Evolutionary conservation across 768 basidiomycete genomes (phyloP).

Genomic region (Dioszegia aurantiaca): DNA sequence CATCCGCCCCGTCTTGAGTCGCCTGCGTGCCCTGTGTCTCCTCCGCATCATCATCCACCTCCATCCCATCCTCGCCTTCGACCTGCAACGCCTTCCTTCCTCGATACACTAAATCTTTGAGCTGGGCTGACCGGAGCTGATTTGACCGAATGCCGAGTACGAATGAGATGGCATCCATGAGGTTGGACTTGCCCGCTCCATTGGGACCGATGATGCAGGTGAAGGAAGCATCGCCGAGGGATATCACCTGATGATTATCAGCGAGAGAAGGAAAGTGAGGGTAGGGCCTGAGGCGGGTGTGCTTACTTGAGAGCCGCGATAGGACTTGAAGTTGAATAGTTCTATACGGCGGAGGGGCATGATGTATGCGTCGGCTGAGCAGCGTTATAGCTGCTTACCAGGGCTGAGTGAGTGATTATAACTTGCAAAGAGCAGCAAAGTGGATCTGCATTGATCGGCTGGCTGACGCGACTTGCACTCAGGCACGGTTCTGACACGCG

Average conservation of each 20-base stretch:
- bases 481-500: neutral
- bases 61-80: conserved; percentile 37
- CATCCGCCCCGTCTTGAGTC: conserved; percentile 63
- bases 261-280: neutral
- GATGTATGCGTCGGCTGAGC: conserved; percentile 20
- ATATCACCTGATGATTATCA: conserved; percentile 54
- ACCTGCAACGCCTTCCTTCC: conserved; percentile 58
- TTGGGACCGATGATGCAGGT: conserved; percentile 97
- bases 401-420: too few species aligned
- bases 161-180: conserved; percentile 99
- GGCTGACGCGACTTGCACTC: neutral
- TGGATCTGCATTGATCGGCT: neutral
- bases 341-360: conserved; percentile 60
- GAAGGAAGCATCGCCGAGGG: conserved; percentile 60
- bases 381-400: neutral
- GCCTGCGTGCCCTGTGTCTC: conserved; percentile 52
- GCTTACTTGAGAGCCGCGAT: conserved; percentile 60
- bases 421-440: too few species aligned
- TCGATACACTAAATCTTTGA: conserved; percentile 94
- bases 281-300: conserved; percentile 13
- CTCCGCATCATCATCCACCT: conserved; percentile 49
- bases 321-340: conserved; percentile 95
- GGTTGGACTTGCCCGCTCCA: conserved; percentile 97
- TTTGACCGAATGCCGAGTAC: conserved; percentile 94
- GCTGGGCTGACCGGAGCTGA: conserved; percentile 84